Base-by-base conservation (phyloP, 169 alveolate genomes). In the Hepatocystis sp. region DNA sequence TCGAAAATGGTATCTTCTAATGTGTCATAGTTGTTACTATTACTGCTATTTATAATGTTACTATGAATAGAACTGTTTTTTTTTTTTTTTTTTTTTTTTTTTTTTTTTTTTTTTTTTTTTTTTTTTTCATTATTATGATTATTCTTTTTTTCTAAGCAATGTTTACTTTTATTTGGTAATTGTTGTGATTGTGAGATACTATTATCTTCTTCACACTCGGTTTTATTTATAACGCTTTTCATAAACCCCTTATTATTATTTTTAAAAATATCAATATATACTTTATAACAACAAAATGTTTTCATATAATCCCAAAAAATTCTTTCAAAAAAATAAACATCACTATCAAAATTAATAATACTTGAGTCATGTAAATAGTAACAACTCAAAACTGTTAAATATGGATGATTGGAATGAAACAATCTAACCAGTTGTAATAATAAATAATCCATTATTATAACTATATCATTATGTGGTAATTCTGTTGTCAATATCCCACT, bases 371-470 rank as follows among this genome's bases (percentile, higher is more conserved):
- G 84, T 11, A 81, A 21, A 65, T 49, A 81, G 42, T 81, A 81
- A 46, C 84, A 81, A 47, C 84, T 81, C n/a, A 63, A 7, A 5
- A 81, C 66, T 8, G 89, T 61, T 47, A 81, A 63, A 81, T 53
- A 81, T 2, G 89, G 89, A 34, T 81, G 89, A 8, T 52, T 81
- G 10, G 84, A 81, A 15, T 61, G 19, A 42, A 81, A 71, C 7
- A 81, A 13, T 44, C 36, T 64, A 1, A 81, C 67, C 39, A 28
- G 56, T 5, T 81, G 81, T 30, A 81, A 32, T 44, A 81, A 19
- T 15, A 63, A 55, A 40, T 23, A 11, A 23, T 81, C 89, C 58
- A 46, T 81, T 2, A 81, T 63, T 28, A 51, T 5, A 5, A 76
- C 23, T 51, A 76, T 76, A 46, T 76, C 78, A 44, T 76, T 27